Conservation (phyloP, 2,329 filamentous ascomycete species). For the Stagonosporopsis cucurbitacearum region DNA sequence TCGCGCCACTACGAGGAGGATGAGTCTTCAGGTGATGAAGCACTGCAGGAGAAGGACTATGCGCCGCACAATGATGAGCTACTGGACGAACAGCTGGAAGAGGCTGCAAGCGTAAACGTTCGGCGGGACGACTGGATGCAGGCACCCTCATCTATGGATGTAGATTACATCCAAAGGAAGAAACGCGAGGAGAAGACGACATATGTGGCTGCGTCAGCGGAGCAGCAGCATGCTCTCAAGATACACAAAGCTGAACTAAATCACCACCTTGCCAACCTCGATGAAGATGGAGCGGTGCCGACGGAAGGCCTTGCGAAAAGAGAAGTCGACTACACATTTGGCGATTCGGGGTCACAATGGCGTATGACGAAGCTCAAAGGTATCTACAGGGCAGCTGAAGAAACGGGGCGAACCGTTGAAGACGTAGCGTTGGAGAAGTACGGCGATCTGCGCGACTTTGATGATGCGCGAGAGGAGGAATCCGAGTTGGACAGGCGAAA, state of each 20-base stretch:
- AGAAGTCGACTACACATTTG: constrained; percentile 82
- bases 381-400: constrained; percentile 80
- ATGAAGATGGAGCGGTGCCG: constrained; percentile 38
- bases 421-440: constrained; percentile 84
- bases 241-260: constrained; percentile 86
- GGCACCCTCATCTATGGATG: constrained; percentile 77
- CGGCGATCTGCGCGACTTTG: constrained; percentile 82
- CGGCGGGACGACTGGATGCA: constrained; percentile 95
- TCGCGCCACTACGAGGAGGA: constrained; percentile 44
- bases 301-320: constrained; percentile 60
- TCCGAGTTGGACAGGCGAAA: constrained; percentile 84
- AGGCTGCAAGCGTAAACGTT: constrained; percentile 50
- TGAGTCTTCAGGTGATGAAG: constrained; percentile 37
- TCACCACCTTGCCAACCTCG: constrained; percentile 67
- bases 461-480: constrained; percentile 91
- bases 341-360: constrained; percentile 90
- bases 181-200: constrained; percentile 56
- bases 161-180: constrained; percentile 79
- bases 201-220: constrained; percentile 55
- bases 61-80: constrained; percentile 52
- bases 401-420: constrained; percentile 74
- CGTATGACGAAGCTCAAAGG: constrained; percentile 93
- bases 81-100: constrained; percentile 52
- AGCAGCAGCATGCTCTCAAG: constrained; percentile 68
- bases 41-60: constrained; percentile 54